Evolutionary conservation across 2,329 filamentous ascomycete genomes (phyloP).

Genomic region (Penicillium verrucosum): DNA sequence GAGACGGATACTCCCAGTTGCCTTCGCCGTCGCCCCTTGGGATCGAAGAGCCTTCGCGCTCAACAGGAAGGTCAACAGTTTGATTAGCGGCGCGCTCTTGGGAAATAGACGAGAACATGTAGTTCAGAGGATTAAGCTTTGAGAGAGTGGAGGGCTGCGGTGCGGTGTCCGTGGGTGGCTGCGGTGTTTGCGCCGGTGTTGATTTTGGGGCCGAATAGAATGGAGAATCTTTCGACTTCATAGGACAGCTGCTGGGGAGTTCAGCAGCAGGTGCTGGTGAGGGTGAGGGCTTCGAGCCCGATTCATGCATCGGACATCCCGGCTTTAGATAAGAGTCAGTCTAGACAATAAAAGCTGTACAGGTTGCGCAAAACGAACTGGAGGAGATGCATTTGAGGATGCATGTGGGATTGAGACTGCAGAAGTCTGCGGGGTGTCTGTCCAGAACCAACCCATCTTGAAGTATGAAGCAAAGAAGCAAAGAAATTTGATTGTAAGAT

Average conservation of each 20-base stretch:
- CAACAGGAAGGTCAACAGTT: conserved; percentile 68
- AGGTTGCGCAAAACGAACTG: conserved; percentile 44
- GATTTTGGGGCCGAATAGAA: conserved; percentile 41
- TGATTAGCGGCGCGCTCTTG: conserved; percentile 75
- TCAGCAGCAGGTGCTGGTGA: conserved; percentile 30
- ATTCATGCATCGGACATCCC: conserved; percentile 67
- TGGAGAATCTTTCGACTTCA: conserved; percentile 49
- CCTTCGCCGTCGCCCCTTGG: conserved; percentile 71
- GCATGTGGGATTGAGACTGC: conserved; percentile 50
- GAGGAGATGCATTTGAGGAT: conserved; percentile 50
- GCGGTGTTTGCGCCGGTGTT: conserved; percentile 31
- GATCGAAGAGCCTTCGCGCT: conserved; percentile 82
- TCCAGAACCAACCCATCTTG: conserved; percentile 70
- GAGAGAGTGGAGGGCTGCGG: conserved; percentile 53
- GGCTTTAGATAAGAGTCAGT: conserved; percentile 48
- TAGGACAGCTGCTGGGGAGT: conserved; percentile 43
- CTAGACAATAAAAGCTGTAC: background rate
- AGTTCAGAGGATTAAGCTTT: conserved; percentile 80
- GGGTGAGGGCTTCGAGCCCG: conserved; percentile 32
- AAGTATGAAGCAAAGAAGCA: conserved; percentile 1
- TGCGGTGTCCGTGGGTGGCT: conserved; percentile 26
- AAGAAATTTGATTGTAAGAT: background rate
- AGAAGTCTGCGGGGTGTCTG: conserved; percentile 49
- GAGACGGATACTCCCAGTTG: conserved; percentile 97
- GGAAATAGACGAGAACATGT: conserved; percentile 87